Conservation (phyloP, 2,329 filamentous ascomycete genomes). For the Calonectria pauciramosa region DNA sequence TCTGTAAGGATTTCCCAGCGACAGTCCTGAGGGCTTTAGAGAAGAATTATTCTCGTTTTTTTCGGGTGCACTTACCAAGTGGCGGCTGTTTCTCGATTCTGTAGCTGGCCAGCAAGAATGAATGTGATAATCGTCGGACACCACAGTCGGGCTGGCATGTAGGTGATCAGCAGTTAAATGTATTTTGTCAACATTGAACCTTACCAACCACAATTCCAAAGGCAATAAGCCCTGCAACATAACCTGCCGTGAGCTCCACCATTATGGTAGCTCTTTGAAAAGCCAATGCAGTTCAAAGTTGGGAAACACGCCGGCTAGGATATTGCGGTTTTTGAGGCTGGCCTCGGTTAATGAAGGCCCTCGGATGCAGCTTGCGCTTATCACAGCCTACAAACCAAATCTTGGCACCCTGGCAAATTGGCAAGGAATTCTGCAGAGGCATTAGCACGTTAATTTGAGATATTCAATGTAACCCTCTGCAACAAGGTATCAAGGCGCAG, state of each 20-base stretch:
- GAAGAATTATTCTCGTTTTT: too few species aligned
- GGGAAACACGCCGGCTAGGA: background rate
- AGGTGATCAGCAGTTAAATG: too few species aligned
- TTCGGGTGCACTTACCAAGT: slow-evolving; percentile 49
- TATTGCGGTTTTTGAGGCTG: background rate
- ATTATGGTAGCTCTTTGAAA: slow-evolving; percentile 15
- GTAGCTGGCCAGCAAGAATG: slow-evolving; percentile 52
- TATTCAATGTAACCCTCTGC: background rate
- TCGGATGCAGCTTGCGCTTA: background rate
- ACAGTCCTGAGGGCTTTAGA: slow-evolving; percentile 28
- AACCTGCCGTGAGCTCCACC: slow-evolving; percentile 38
- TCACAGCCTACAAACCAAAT: background rate
- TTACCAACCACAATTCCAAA: slow-evolving; percentile 39
- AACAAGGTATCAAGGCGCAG: background rate
- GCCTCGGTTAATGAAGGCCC: background rate
- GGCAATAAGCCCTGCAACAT: slow-evolving; percentile 43
- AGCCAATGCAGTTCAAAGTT: background rate
- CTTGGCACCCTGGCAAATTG: background rate
- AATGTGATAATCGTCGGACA: slow-evolving; percentile 53
- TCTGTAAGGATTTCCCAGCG: slow-evolving; percentile 48
- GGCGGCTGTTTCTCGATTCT: slow-evolving; percentile 52
- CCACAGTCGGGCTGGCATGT: slow-evolving; percentile 50
- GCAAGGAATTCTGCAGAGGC: background rate
- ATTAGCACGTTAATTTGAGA: background rate
- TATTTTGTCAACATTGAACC: background rate